Percentiles rank a stretch among this genome's conserved stretches.
Evolutionary conservation across 2,329 filamentous ascomycete genomes (phyloP).

Genomic region (Alternaria postmessia): DNA sequence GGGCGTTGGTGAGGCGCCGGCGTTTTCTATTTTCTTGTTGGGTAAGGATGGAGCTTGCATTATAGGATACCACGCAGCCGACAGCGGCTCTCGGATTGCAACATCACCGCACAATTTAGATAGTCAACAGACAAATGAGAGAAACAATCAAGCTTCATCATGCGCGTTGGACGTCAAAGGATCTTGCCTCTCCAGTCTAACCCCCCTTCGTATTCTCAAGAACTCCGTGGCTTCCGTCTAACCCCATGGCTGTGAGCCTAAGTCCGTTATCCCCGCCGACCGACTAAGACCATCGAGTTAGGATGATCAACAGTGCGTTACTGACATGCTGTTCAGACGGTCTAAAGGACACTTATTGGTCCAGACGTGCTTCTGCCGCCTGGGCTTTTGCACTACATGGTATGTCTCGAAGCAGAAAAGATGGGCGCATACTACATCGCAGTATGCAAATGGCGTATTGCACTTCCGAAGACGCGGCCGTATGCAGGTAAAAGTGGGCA

Average conservation of each 20-base stretch:
- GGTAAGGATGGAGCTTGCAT: not conserved
- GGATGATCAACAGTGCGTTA: not conserved
- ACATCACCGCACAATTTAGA: slow-evolving; percentile 1
- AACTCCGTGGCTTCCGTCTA: not conserved
- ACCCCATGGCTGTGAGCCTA: not conserved
- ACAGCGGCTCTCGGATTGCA: slow-evolving; percentile 6
- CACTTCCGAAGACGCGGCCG: not conserved
- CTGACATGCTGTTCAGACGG: not conserved
- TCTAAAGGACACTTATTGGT: not conserved
- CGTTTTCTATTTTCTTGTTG: not conserved
- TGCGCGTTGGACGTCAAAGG: not conserved
- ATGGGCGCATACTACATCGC: not conserved
- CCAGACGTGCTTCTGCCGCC: not conserved
- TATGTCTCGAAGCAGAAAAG: not conserved
- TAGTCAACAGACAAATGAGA: not conserved
- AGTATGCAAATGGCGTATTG: not conserved
- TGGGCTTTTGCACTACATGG: not conserved
- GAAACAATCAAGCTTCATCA: not conserved
- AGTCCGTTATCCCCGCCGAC: not conserved
- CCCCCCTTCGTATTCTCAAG: not conserved
- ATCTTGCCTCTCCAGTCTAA: not conserved
- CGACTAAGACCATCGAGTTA: not conserved
- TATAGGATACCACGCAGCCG: slow-evolving; percentile 12
- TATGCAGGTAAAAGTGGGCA: too few relatives aligned
- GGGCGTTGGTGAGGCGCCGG: slow-evolving; percentile 3